Conservation (phyloP, 495 filamentous ascomycete genomes). For the Penicillium paradoxum region DNA sequence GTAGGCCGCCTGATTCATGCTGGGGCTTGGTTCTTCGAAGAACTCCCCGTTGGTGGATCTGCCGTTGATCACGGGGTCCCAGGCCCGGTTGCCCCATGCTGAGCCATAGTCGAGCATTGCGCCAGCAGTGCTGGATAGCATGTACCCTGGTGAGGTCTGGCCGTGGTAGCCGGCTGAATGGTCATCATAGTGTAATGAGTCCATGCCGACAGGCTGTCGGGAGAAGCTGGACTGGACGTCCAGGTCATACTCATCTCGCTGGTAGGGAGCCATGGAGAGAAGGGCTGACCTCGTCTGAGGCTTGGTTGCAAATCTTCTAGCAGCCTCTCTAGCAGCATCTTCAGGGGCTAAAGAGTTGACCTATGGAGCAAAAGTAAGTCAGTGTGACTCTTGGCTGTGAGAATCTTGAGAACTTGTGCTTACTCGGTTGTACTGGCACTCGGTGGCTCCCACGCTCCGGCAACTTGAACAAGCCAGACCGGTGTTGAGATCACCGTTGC, state of each 20-base stretch:
- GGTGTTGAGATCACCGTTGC: slow-evolving; percentile 78
- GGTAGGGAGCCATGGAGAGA: slow-evolving; percentile 5
- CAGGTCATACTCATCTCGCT: slow-evolving; percentile 28
- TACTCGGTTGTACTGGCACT: slow-evolving; percentile 79
- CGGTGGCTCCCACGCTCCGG: slow-evolving; percentile 61
- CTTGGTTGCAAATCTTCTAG: slow-evolving; percentile 14
- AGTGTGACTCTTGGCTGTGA: not conserved
- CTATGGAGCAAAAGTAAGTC: not conserved
- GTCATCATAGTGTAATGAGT: slow-evolving; percentile 30
- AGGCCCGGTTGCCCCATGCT: slow-evolving; percentile 26
- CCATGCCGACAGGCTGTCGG: slow-evolving; percentile 19
- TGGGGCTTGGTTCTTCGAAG: slow-evolving; percentile 28
- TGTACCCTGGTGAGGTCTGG: slow-evolving; percentile 26
- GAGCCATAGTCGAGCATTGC: slow-evolving; percentile 25
- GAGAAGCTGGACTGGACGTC: slow-evolving; percentile 19
- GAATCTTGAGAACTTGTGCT: slow-evolving; percentile 13
- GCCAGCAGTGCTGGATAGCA: slow-evolving; percentile 23
- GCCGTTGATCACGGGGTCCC: slow-evolving; percentile 20
- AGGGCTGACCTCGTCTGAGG: slow-evolving; percentile 12
- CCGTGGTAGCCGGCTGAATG: slow-evolving; percentile 19
- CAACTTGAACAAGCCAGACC: slow-evolving; percentile 79
- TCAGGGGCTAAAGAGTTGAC: slow-evolving; percentile 14
- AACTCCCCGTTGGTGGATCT: slow-evolving; percentile 18
- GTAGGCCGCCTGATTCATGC: slow-evolving; percentile 24
- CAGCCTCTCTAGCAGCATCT: slow-evolving; percentile 1